Conservation (phyloP, 1,284 basidiomycete species). For the Cutaneotrichosporon cutaneum region DNA sequence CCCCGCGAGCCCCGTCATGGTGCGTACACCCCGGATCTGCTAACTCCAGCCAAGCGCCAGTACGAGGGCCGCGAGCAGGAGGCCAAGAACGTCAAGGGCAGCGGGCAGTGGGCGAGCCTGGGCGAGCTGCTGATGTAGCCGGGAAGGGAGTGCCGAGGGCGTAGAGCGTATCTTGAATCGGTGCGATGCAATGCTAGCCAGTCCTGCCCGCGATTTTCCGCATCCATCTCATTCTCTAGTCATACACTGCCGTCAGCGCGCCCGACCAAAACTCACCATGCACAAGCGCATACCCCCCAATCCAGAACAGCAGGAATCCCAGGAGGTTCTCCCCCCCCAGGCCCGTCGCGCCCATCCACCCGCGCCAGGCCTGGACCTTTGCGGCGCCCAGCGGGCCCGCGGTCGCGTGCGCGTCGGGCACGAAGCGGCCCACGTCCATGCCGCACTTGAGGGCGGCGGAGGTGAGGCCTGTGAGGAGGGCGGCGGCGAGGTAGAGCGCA, state of each 20-base stretch:
- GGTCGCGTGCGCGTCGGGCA: constrained; percentile 36
- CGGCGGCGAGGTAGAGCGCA: constrained; percentile 68
- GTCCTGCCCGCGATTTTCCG: too few species aligned
- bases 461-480: constrained; percentile 64
- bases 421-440: constrained; percentile 50
- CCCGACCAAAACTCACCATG: constrained; percentile 20
- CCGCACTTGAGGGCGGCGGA: constrained; percentile 70
- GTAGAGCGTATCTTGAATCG: too few species aligned
- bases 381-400: constrained; percentile 49
- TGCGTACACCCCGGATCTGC: too few species aligned
- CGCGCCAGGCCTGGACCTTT: constrained; percentile 36
- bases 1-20: too few species aligned
- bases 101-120: not conserved
- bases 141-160: not conserved
- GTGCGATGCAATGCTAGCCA: too few species aligned
- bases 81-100: not conserved
- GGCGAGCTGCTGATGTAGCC: not conserved
- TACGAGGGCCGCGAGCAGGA: not conserved
- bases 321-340: constrained; percentile 81
- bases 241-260: constrained; percentile 20
- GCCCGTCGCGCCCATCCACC: constrained; percentile 63
- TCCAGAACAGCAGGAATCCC: constrained; percentile 85
- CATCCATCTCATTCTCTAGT: constrained; percentile 11
- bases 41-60: not conserved
- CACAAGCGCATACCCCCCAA: constrained; percentile 66